phyloP scores from a whole-genome alignment of 768 basidiomycete species.

The Cystofilobasidium bisporidii region DNA sequence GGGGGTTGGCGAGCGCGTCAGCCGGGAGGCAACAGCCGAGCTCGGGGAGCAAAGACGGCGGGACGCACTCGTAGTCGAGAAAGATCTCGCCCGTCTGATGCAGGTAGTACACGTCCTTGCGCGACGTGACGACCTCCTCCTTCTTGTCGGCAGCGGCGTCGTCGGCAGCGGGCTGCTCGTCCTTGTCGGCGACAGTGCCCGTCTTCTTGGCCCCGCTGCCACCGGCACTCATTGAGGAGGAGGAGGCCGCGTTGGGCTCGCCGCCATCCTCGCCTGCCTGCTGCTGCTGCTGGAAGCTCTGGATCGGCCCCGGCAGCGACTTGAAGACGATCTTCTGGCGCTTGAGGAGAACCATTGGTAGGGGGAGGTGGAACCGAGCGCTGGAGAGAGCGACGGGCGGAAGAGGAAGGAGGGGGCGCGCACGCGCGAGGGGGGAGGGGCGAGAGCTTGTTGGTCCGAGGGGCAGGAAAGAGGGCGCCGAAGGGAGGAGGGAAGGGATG shows the following conservation, averaged over 20 bases:
- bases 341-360: conserved; percentile 15
- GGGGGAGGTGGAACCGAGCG: not conserved
- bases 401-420: no score
- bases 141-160: conserved; percentile 14
- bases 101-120: conserved; percentile 71
- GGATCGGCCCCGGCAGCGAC: not conserved
- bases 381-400: not conserved
- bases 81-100: conserved; percentile 95
- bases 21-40: no score
- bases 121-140: not conserved
- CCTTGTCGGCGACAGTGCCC: not conserved
- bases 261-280: no score
- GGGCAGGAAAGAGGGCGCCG: no score
- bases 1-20: no score
- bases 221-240: no score
- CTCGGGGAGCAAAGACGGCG: no score
- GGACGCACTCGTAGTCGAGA: conserved; percentile 80
- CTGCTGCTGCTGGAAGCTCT: not conserved
- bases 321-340: conserved; percentile 16
- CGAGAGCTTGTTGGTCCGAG: no score
- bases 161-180: not conserved
- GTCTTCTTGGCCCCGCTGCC: no score
- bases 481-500: no score
- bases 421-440: no score
- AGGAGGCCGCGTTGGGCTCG: no score